Evolutionary conservation across 2,329 filamentous ascomycete genomes (phyloP).

Genomic region (Xylariaceae sp.): DNA sequence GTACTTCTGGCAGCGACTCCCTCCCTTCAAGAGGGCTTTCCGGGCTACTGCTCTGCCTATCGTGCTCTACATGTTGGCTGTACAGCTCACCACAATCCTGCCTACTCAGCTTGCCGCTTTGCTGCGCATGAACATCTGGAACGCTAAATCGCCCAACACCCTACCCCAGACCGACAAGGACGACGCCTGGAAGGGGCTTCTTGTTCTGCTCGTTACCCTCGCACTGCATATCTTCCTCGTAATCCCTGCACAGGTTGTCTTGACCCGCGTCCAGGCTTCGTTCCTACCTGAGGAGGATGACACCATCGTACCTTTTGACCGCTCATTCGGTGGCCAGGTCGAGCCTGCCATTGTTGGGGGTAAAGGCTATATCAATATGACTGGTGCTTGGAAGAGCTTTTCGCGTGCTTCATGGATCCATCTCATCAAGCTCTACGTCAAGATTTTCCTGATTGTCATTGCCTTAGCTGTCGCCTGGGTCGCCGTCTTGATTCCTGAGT

Average conservation of each 20-base stretch:
- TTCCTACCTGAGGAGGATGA: slow-evolving; percentile 82
- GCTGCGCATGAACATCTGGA: slow-evolving; percentile 54
- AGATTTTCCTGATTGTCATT: slow-evolving; percentile 67
- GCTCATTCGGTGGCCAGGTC: slow-evolving; percentile 79
- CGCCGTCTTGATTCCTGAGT: slow-evolving; percentile 59
- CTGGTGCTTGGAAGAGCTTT: slow-evolving; percentile 82
- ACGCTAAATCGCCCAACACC: slow-evolving; percentile 46
- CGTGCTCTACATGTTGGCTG: slow-evolving; percentile 65
- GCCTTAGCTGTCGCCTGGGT: slow-evolving; percentile 55
- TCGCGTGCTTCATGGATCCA: slow-evolving; percentile 74
- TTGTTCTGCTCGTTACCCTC: slow-evolving; percentile 55
- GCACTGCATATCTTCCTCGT: slow-evolving; percentile 67
- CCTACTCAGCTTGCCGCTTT: slow-evolving; percentile 55
- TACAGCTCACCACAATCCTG: slow-evolving; percentile 56
- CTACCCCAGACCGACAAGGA: slow-evolving; percentile 48
- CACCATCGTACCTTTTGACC: slow-evolving; percentile 89
- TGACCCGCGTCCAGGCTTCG: slow-evolving; percentile 85
- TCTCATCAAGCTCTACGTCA: slow-evolving; percentile 76
- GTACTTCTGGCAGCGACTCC: slow-evolving; percentile 73
- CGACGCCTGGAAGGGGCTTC: slow-evolving; percentile 54
- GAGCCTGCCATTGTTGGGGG: slow-evolving; percentile 77
- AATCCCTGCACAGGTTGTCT: slow-evolving; percentile 77
- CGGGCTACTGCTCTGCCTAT: slow-evolving; percentile 73
- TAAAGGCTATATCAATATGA: slow-evolving; percentile 71
- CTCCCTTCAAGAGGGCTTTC: slow-evolving; percentile 68